Base-by-base conservation (phyloP, 192 early-diverging fungal species). In the Phycomyces blakesleeanus region DNA sequence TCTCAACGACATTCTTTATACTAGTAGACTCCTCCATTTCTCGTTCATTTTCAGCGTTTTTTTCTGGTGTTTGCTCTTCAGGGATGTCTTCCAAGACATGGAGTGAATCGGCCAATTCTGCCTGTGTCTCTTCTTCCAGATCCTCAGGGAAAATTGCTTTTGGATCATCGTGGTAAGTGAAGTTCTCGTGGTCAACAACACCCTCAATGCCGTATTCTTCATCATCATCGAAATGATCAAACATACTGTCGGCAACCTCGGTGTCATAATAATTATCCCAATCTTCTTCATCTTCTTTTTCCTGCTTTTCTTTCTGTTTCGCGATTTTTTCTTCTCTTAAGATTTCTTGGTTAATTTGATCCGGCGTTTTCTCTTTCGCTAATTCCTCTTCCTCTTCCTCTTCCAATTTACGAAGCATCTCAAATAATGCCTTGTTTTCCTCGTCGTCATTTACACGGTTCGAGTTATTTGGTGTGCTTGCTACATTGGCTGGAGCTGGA, bases 351-450 rank as follows among this genome's bases (percentile, higher is more conserved):
- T 0, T 40, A 38, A 24, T 10, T 22, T 58, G 64, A 76, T 70
- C 54, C 71, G n/a, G 55, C 77, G 38, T 73, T 76, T 26, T 68
- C 77, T 62, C 73, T 76, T 11, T 62, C 56, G 54, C 57, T 29
- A 54, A 55, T 69, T 78, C 71, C 63, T 71, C 71, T 64, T 69
- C 62, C 65, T 83, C 78, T n/a, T 78, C 80, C 63, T 90, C 83
- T 53, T 90, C 85, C 12, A 88, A 75, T 52, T 85, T 77, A 21
- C 80, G 77, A 15, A 90, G 79, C 2, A 78, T 67, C 1, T 81
- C 80, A 26, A 86, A 74, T 6, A 82, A 62, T 20, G 78, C 82
- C 7, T 79, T 75, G 24, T 86, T 79, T 18, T 81, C 82, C 20
- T 80, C 74, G 20, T 85, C 74, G n/a, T 86, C 81, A 53, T 77